Base-by-base conservation (phyloP, 371 early-diverging fungal genomes). In the Scutellospora calospora region DNA sequence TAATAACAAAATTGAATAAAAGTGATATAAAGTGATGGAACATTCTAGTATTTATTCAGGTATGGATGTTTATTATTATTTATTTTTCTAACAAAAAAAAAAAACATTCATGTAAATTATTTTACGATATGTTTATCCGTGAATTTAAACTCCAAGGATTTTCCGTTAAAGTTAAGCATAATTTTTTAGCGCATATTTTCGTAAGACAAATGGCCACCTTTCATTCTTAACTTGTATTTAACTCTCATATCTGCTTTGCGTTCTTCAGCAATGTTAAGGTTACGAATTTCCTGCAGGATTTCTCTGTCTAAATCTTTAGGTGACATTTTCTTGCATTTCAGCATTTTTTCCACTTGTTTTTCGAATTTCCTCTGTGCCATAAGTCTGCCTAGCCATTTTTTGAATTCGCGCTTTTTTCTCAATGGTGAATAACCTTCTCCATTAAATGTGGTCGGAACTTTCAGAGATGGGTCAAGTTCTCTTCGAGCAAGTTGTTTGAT, bases 401-500 rank as follows among this genome's bases (percentile, higher is more conserved):
- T 74, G 25, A 27, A 41, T 25, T 49, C 68, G 1, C 31, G 38
- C 38, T 55, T 59, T 2, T 29, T 51, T 9, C 31, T 33, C 66
- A 14, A 5, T 14, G 49, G n/a, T 8, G 51, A 31, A 65, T 76
- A 41, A 2, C 75, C 76, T n/a, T 76, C 38, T n/a, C 66, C 76
- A 5, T 41, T 66, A 27, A n/a, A n/a, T 45, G 52, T 45, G 25
- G 54, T 60, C 1, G 55, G 60, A 29, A 79, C 73, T 62, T 27
- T 74, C 5, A 68, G 76, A 59, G 65, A 71, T 55, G 59, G 68
- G 1, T 79, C 72, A 18, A 79, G 20, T 65, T 86, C 85, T 55
- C 59, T 78, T 63, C 85, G 68, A 8, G 90, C 91, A 29, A 92
- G 66, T 35, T 87, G 84, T 81, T 88, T 90, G 69, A 87, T 84